These are phyloP conservation scores for Anethum foeniculum DNA, from an alignment of 140 eudicot genomes.

Conservation along the genomic window DNA sequence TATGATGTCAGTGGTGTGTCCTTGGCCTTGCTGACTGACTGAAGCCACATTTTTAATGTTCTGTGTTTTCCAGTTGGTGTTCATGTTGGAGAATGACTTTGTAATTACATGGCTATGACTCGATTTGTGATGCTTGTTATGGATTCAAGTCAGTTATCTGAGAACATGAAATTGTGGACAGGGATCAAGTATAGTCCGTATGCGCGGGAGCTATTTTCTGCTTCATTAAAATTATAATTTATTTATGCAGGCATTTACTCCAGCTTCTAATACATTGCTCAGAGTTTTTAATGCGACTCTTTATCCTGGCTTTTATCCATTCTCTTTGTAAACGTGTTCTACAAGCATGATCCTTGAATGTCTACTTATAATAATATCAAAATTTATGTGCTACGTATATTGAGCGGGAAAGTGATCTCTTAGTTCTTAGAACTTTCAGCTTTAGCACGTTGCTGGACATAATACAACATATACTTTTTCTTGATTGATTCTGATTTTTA, in stretches of 20 bases:
- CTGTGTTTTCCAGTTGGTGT: background rate
- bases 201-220: background rate
- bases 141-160: background rate
- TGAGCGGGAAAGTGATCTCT: background rate
- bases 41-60: background rate
- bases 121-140: background rate
- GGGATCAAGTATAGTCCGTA: background rate
- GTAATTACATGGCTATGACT: background rate
- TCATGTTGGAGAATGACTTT: background rate
- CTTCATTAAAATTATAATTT: background rate
- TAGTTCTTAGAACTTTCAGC: background rate
- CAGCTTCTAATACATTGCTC: background rate
- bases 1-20: background rate
- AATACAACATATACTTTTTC: background rate
- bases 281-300: background rate
- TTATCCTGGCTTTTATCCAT: no score
- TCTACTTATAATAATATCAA: background rate
- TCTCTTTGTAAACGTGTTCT: background rate
- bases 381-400: background rate
- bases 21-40: background rate
- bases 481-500: background rate
- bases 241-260: background rate
- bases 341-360: background rate
- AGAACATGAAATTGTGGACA: background rate
- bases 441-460: background rate